Conservation (phyloP, 306 rosid species). For the Vigna angularis region DNA sequence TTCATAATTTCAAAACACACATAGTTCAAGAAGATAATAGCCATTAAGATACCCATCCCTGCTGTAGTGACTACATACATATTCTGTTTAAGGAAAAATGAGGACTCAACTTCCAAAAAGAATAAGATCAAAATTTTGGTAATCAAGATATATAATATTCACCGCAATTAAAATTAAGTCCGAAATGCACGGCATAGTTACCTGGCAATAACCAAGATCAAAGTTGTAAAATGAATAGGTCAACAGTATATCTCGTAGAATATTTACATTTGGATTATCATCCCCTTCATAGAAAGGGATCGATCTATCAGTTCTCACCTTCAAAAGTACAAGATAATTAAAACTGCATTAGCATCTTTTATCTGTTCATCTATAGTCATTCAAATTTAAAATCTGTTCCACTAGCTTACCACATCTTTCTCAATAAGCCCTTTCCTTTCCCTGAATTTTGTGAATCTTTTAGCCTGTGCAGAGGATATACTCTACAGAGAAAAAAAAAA, state of each 20-base stretch:
- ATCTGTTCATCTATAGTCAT: conserved; percentile 24
- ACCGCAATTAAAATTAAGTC: conserved; percentile 22
- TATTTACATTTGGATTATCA: conserved; percentile 82
- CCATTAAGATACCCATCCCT: conserved; percentile 34
- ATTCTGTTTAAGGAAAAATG: conserved; percentile 12
- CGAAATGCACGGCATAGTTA: conserved; percentile 45
- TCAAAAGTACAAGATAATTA: conserved; percentile 45
- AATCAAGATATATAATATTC: not conserved
- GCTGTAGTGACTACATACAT: conserved; percentile 19
- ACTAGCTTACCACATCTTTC: conserved; percentile 89
- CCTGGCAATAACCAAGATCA: conserved; percentile 99
- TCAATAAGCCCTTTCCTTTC: conserved; percentile 98
- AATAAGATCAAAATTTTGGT: conserved; percentile 2
- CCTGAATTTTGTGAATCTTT: conserved; percentile 92
- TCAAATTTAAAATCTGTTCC: conserved; percentile 31
- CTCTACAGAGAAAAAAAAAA: conserved; percentile 60
- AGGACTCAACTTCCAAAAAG: conserved; percentile 12
- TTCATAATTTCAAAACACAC: conserved; percentile 25
- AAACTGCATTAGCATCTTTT: conserved; percentile 43
- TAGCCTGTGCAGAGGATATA: conserved; percentile 84
- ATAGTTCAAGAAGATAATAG: conserved; percentile 34
- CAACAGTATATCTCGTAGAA: conserved; percentile 85
- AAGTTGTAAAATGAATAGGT: conserved; percentile 98
- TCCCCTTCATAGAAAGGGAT: conserved; percentile 88
- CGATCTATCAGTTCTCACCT: conserved; percentile 97